Conservation (phyloP, 768 basidiomycete genomes). For the Agrocybe chaxingu region DNA sequence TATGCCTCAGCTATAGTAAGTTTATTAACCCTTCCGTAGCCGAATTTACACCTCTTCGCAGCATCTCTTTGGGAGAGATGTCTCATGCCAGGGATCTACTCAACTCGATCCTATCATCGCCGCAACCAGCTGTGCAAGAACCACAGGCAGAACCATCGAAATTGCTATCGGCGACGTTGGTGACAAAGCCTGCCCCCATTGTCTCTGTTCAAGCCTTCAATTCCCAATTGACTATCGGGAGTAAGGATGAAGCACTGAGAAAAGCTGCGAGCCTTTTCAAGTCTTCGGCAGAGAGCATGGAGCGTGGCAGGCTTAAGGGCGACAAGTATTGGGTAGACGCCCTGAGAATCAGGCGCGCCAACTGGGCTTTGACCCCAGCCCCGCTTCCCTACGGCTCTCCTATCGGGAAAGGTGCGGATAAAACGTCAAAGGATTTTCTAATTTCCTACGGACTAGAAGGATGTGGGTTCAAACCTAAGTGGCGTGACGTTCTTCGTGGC, state of each 20-base stretch:
- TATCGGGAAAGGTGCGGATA: conserved; percentile 74
- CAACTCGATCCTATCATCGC: conserved; percentile 44
- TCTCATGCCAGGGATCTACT: conserved; percentile 72
- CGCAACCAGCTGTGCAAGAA: conserved; percentile 14
- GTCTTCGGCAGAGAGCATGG: conserved; percentile 65
- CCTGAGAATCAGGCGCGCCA: conserved; percentile 67
- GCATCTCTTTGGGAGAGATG: conserved; percentile 79
- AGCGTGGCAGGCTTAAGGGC: conserved; percentile 53
- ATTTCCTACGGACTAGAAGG: conserved; percentile 81
- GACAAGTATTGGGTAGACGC: conserved; percentile 85
- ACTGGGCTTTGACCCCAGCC: conserved; percentile 80
- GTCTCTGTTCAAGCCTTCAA: conserved; percentile 70
- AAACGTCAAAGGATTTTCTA: conserved; percentile 77
- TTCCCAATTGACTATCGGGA: conserved; percentile 67
- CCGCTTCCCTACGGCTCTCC: conserved; percentile 70
- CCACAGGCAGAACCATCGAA: conserved; percentile 20
- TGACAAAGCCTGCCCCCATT: conserved; percentile 65
- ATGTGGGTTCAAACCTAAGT: conserved; percentile 44
- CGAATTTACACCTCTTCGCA: conserved; percentile 23
- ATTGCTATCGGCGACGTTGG: conserved; percentile 55
- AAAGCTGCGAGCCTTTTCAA: conserved; percentile 73
- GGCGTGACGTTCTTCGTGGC: no score
- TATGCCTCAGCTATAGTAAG: conserved; percentile 70
- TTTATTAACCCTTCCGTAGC: conserved; percentile 11
- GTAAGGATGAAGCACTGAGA: conserved; percentile 77